Base-by-base conservation (phyloP, 805 yeast species). In the Dipodascus geniculatus region DNA sequence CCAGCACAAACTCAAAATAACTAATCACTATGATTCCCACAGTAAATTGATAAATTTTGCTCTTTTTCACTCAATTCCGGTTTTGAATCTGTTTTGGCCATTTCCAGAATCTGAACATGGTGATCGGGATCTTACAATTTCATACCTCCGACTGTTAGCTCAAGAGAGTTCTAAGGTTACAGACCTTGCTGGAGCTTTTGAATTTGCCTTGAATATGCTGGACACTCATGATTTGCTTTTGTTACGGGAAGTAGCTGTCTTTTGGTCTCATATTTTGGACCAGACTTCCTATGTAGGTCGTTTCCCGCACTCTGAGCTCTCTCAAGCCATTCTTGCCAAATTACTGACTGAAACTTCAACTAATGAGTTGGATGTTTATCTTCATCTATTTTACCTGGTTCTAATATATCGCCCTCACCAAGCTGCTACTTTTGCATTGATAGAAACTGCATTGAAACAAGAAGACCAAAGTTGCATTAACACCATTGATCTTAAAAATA, bases 401-500 rank as follows among this genome's bases (percentile, higher is more conserved):
- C 33, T 28, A 6, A 11, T 28, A 6, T 28, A 28, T 28, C 11
- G 6, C 6, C 33, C 33, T 6, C 33, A 6, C 6, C 9, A 28
- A 6, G 6, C 33, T 28, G 11, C 33, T 6, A 28, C 33, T 28
- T 28, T 28, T 28, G 33, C 33, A 28, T 28, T 28, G 33, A 28
- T 28, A 28, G 33, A 28, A 28, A 28, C 33, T 11, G 11, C 11
- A 28, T 28, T 28, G 33, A 28, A 28, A 6, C 33, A 28, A 28
- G 33, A 28, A 28, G n/a, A n/a, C n/a, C 33, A 28, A 6, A 28
- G 33, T 6, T 22, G 33, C 0, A 51, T 60, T 9, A 53, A 51
- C 22, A 19, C 49, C 6, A 42, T 49, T n/a, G 61, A 60, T 24
- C 33, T 24, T 1, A 24, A 22, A 6, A 19, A 51, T 16, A 53